Evolutionary conservation across 2,329 filamentous ascomycete genomes (phyloP).

Genomic region (Colletotrichum spaethianum): DNA sequence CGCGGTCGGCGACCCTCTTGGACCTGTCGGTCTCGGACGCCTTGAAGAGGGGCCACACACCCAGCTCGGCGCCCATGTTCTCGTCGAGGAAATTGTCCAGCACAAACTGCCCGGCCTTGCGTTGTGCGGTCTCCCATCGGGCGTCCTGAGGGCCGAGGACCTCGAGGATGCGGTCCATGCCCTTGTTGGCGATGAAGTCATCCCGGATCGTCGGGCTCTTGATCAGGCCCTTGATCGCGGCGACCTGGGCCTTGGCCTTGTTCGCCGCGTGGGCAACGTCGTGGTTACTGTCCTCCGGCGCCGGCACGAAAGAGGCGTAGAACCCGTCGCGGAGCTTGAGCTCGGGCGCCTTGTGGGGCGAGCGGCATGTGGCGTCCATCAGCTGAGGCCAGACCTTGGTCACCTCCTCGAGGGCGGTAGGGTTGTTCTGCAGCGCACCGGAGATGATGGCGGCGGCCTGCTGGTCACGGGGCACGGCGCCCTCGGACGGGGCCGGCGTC

Average conservation of each 20-base stretch:
- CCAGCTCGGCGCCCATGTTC: conserved; percentile 71
- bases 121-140: conserved; percentile 65
- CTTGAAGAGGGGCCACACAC: conserved; percentile 65
- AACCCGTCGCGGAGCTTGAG: conserved; percentile 54
- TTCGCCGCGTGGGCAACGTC: conserved; percentile 43
- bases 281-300: conserved; percentile 6
- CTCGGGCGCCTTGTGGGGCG: conserved; percentile 16
- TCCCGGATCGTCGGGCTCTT: conserved; percentile 65
- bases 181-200: conserved; percentile 68
- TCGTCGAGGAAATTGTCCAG: conserved; percentile 78
- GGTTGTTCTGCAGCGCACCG: conserved; percentile 75
- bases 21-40: conserved; percentile 34
- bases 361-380: conserved; percentile 55
- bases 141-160: conserved; percentile 64
- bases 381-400: conserved; percentile 62
- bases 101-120: conserved; percentile 70
- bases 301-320: conserved; percentile 58
- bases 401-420: conserved; percentile 69
- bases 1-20: conserved; percentile 38
- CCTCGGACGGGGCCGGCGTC: conserved; percentile 44
- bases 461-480: conserved; percentile 58
- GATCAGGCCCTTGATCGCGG: conserved; percentile 69
- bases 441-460: conserved; percentile 71
- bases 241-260: conserved; percentile 57
- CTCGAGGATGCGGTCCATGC: conserved; percentile 68